These are phyloP conservation scores for Isoetes taiwanensis DNA, from an alignment of 75 land plant genomes.

Conservation along the genomic window DNA sequence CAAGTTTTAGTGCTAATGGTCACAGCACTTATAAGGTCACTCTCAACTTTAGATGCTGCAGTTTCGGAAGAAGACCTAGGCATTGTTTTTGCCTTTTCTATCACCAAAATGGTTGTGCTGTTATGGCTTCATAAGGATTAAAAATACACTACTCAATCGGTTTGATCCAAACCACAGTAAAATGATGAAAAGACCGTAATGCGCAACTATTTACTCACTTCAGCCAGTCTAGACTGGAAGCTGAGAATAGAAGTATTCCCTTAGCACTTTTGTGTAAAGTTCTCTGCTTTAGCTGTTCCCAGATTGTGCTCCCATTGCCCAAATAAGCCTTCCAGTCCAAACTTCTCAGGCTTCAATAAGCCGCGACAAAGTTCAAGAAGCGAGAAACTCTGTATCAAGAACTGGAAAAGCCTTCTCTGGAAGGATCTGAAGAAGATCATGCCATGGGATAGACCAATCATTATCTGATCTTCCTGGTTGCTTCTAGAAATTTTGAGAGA, in stretches of 20 bases:
- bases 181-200: too few species aligned
- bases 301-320: slow-evolving; percentile 42
- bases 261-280: slow-evolving; percentile 74
- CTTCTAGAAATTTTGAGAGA: slow-evolving; percentile 65
- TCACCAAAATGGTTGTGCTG: too few species aligned
- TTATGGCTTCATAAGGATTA: too few species aligned
- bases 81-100: slow-evolving; percentile 91
- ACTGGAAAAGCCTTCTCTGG: slow-evolving; percentile 87
- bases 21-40: slow-evolving; percentile 69
- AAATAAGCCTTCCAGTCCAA: slow-evolving; percentile 75
- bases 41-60: slow-evolving; percentile 51
- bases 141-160: too few species aligned
- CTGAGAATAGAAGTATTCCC: slow-evolving; percentile 90
- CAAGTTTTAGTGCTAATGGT: slow-evolving; percentile 71
- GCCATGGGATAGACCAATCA: slow-evolving; percentile 90
- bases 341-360: slow-evolving; percentile 82
- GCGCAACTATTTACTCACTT: slow-evolving; percentile 52
- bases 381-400: slow-evolving; percentile 65
- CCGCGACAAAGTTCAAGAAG: slow-evolving; percentile 77
- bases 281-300: slow-evolving; percentile 59
- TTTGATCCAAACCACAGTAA: too few species aligned
- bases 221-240: slow-evolving; percentile 70
- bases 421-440: slow-evolving; percentile 50
- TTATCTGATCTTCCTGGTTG: slow-evolving; percentile 71
- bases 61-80: slow-evolving; percentile 64